Evolutionary conservation across 75 land plant species (phyloP).

Genomic region (Larix kaempferi): DNA sequence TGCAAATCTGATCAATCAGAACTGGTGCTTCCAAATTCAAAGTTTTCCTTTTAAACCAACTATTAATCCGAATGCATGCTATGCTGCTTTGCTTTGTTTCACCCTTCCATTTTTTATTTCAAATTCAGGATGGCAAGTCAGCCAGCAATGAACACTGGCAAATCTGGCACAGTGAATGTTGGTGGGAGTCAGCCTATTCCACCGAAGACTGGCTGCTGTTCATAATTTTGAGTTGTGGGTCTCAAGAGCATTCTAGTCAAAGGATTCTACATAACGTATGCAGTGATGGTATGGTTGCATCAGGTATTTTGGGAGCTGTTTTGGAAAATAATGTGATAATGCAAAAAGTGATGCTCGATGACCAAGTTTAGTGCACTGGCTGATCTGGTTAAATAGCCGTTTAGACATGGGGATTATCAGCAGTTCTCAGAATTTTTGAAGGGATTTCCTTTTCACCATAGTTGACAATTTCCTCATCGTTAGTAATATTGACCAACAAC

Average conservation of each 20-base stretch:
- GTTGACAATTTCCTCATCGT: background rate
- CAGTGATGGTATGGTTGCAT: background rate
- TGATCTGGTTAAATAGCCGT: background rate
- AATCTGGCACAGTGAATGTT: slow-evolving; percentile 29
- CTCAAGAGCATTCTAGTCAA: background rate
- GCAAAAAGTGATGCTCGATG: background rate
- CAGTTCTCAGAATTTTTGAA: background rate
- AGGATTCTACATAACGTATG: background rate
- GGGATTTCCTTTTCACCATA: background rate
- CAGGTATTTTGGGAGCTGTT: slow-evolving; percentile 5
- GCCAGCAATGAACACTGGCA: slow-evolving; percentile 39
- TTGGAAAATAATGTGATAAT: background rate
- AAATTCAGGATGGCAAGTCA: slow-evolving; percentile 45
- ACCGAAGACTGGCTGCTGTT: slow-evolving; percentile 36
- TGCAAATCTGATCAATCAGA: background rate
- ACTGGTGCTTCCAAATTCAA: background rate
- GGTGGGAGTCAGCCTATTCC: slow-evolving; percentile 32
- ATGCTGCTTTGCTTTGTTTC: background rate
- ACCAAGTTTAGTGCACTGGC: background rate
- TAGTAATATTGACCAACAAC: background rate
- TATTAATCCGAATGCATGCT: background rate
- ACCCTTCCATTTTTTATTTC: background rate
- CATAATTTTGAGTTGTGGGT: background rate
- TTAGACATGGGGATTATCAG: background rate
- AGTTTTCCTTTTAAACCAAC: background rate